These are phyloP conservation scores for Emydomyces testavorans DNA, from an alignment of 2,329 filamentous ascomycete genomes.

Conservation along the genomic window DNA sequence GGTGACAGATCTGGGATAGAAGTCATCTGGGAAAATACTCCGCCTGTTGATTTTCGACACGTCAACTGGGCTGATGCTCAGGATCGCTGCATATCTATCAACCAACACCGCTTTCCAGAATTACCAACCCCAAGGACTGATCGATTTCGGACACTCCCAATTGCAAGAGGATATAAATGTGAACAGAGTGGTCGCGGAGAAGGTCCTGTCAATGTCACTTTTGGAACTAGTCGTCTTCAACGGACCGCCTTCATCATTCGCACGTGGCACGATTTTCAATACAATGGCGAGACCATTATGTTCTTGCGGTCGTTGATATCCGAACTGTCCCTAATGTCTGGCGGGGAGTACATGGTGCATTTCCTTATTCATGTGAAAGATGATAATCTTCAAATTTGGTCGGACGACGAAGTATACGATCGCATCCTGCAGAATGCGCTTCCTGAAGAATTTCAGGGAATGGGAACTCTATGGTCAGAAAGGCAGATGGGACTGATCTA, in stretches of 20 bases:
- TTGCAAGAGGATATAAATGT: constrained; percentile 11
- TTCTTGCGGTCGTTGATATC: constrained; percentile 72
- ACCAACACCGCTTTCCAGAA: constrained; percentile 55
- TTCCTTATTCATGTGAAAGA: constrained; percentile 80
- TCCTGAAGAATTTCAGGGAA: constrained; percentile 73
- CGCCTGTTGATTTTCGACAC: constrained; percentile 63
- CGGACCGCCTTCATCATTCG: constrained; percentile 69
- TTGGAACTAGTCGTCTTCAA: constrained; percentile 23
- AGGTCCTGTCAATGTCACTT: constrained; percentile 8
- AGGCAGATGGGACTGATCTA: constrained; percentile 87
- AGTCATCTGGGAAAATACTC: constrained; percentile 58
- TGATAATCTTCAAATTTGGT: constrained; percentile 66
- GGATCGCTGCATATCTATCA: constrained; percentile 58
- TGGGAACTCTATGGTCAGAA: constrained; percentile 88
- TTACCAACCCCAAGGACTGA: constrained; percentile 29
- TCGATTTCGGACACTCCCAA: constrained; percentile 19
- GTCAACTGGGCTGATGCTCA: constrained; percentile 73
- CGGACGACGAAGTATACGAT: constrained; percentile 62
- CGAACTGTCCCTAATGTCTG: constrained; percentile 64
- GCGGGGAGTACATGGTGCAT: constrained; percentile 71
- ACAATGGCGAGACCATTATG: constrained; percentile 64
- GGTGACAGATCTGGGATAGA: constrained; percentile 74
- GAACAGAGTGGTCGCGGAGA: constrained; percentile 7
- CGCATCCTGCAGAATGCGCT: constrained; percentile 57
- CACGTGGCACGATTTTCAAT: constrained; percentile 68